Conservation (phyloP, 306 rosid species). For the Cercis canadensis region DNA sequence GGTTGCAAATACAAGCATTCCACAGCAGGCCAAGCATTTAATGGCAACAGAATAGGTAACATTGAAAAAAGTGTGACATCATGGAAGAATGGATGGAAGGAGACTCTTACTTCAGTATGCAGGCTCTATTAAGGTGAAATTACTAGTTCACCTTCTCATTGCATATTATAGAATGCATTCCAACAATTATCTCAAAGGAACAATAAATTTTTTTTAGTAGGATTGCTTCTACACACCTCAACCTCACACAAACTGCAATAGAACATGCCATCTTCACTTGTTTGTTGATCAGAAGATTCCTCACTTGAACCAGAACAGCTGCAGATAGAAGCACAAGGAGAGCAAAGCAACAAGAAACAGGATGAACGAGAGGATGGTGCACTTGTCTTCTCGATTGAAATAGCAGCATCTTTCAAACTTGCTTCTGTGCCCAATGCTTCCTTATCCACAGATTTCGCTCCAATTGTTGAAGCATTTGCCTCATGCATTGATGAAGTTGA, state of each 20-base stretch:
- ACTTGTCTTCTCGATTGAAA: conserved; percentile 45
- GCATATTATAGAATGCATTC: conserved; percentile 10
- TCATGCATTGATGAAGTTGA: conserved; percentile 69
- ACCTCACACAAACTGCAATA: conserved; percentile 98
- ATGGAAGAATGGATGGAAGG: conserved; percentile 25
- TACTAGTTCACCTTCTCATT: not conserved
- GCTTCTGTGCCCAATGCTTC: conserved; percentile 56
- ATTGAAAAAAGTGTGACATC: conserved; percentile 17
- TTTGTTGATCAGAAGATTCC: conserved; percentile 66
- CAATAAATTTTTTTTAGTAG: not conserved
- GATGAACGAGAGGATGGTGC: conserved; percentile 49
- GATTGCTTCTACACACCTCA: conserved; percentile 71
- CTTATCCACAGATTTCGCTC: conserved; percentile 65
- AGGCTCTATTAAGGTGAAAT: conserved; percentile 21
- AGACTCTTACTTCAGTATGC: conserved; percentile 16
- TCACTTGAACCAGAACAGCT: conserved; percentile 57
- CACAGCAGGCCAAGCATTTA: not conserved
- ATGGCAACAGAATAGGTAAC: conserved; percentile 22
- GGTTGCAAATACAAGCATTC: conserved; percentile 10
- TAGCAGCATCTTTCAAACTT: conserved; percentile 49
- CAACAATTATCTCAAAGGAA: not conserved
- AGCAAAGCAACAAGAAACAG: conserved; percentile 59
- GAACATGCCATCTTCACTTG: conserved; percentile 96
- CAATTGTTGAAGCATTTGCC: conserved; percentile 59
- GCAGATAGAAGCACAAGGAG: conserved; percentile 79